Evolutionary conservation across 441 rosid genomes (phyloP), one percentile per base, ranked within the genome.

Genomic region (Hura crepitans): DNA sequence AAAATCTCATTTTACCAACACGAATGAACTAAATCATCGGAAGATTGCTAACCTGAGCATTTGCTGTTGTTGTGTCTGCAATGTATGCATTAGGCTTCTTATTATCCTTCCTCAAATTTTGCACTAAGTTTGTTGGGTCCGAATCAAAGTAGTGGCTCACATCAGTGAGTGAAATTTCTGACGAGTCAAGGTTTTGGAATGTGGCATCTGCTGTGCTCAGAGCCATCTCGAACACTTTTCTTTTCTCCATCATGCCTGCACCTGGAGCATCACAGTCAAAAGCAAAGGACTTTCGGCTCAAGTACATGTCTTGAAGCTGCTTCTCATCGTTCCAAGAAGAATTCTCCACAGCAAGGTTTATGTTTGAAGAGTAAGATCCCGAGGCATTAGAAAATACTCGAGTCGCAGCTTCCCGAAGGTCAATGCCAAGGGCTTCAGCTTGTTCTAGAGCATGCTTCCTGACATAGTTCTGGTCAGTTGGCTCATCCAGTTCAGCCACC

Each of bases 251-350:
- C 99, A 95, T 95, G 74, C 98, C 97, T 42, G 83, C 93, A 64
- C 97, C 98, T 14, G 98, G 99, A 51, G 99, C 93, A 78, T 95
- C 97, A 33, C 80, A 79, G 65, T 95, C 97, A 5, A 92, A 95
- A 23, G 99, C 99, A 79, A 92, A 95, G 12, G 99, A 95, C 76
- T 95, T 95, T 43, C 98, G 76, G 84, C 98, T 90, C 85, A 95
- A 74, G 75, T 95, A 95, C 98, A 92, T 95, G 85, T 95, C 99
- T 72, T 95, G 99, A 70, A 95, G 99, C 80, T 95, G 97, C 76
- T 90, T 95, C 95, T 95, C 98, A n/a, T 95, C 98, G 72, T 92
- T 95, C 99, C 99, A 95, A 2, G 97, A 85, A 67, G 98, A 95
- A 75, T 95, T 95, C 81, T 92, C 99, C 35, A 95, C 96, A 9